Evolutionary conservation across 2,329 filamentous ascomycete species (phyloP).

Genomic region (Colletotrichum zoysiae): DNA sequence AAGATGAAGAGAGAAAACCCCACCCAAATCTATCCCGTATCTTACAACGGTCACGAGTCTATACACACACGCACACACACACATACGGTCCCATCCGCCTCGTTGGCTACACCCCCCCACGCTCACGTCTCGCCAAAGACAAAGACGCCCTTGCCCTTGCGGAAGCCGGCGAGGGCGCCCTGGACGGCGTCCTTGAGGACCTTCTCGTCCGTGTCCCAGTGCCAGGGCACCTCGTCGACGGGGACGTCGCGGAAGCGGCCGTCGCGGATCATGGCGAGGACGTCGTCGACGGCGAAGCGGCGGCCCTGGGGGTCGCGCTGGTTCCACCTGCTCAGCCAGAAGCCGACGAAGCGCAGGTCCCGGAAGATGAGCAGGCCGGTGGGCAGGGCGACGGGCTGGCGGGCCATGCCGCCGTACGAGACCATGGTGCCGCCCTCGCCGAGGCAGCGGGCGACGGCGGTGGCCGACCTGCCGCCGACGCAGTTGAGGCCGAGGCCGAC

Average conservation of each 20-base stretch:
- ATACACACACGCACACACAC: background rate
- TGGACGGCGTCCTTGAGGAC: conserved; percentile 80
- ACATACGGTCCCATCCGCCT: too few relatives aligned
- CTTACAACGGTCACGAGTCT: background rate
- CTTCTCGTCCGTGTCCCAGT: conserved; percentile 80
- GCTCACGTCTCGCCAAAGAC: conserved; percentile 75
- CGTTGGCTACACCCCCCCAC: background rate
- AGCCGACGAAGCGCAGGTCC: conserved; percentile 88
- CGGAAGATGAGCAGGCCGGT: conserved; percentile 94
- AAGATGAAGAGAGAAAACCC: background rate
- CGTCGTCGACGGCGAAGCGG: conserved; percentile 84
- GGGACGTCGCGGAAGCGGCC: conserved; percentile 88
- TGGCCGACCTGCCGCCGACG: conserved; percentile 89
- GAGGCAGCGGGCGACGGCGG: conserved; percentile 81
- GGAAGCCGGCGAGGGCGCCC: conserved; percentile 85
- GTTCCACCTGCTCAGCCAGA: conserved; percentile 95
- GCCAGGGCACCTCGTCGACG: conserved; percentile 85
- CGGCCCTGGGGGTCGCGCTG: conserved; percentile 80
- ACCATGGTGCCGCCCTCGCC: conserved; percentile 80
- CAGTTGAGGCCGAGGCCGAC: conserved; percentile 90
- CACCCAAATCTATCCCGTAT: conserved; percentile 5
- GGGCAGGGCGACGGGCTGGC: conserved; percentile 84
- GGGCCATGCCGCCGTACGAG: conserved; percentile 96
- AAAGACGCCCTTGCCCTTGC: conserved; percentile 91
- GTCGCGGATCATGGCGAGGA: conserved; percentile 79